Evolutionary conservation across 768 basidiomycete genomes (phyloP), one percentile per base, ranked within the genome.

Genomic region (Tylopilus plumbeoviolaceoides): DNA sequence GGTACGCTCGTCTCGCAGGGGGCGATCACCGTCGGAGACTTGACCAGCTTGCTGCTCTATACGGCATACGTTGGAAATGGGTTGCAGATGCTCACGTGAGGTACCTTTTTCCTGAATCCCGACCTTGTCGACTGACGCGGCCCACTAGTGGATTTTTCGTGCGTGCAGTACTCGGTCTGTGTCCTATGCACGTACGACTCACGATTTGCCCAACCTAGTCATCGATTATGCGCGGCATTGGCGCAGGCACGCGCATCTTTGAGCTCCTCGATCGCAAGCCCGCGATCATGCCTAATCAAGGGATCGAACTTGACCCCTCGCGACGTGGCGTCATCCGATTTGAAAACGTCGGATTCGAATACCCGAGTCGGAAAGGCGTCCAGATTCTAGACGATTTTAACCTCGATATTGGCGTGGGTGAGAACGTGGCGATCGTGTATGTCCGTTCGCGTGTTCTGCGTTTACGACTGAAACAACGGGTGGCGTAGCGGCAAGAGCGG

Each of bases 151-250:
- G 69, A 23, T 74, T 75, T 52, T 72, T 73, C 57, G 73, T 74
- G 67, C 55, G 70, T 68, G 38, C 55, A 61, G 11, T 27, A 25
- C 39, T 27, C 8, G 56, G 9, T 17, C 17, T 35, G 36, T 1
- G 7, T 18, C 21, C 8, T 6, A 18, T 25, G 17, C 1, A 14
- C 1, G 4, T 30, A 4, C 5, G 14, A 36, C 44, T 56, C 23
- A 58, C 47, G 18, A 33, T 23, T 30, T 41, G 23, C n/a, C n/a
- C 27, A 21, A 44, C 18, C 20, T 23, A 91, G 89, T 82, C 91
- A 10, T 94, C 92, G 38, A 85, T 98, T 50, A 98, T 98, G 95
- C 91, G 92, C 48, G 95, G 91, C 49, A 84, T 98, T 47, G 95
- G 95, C 51, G 95, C 95, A 1, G 91, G 92, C 17, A 80, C 82